Conservation (phyloP, 179 eudicot species). For the Silene coronaria region DNA sequence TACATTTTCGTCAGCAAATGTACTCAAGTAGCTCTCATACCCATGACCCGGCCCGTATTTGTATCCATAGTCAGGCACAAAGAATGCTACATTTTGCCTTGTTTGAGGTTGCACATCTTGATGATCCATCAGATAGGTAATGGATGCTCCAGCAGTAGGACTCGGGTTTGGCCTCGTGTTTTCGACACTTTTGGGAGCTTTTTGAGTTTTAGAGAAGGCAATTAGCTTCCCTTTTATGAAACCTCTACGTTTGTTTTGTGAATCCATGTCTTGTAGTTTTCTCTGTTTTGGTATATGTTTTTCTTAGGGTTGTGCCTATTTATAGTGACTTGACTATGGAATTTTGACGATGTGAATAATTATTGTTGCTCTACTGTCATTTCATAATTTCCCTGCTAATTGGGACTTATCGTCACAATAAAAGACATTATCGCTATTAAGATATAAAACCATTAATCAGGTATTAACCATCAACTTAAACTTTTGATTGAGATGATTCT, state of each 20-base stretch:
- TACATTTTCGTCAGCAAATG: slow-evolving; percentile 35
- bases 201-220: slow-evolving; percentile 27
- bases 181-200: slow-evolving; percentile 21
- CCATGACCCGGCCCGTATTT: slow-evolving; percentile 9
- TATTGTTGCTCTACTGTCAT: not conserved
- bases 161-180: slow-evolving; percentile 9
- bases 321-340: slow-evolving; percentile 1
- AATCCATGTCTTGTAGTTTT: slow-evolving; percentile 30
- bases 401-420: not conserved
- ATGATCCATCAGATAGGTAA: slow-evolving; percentile 24
- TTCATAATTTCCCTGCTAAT: not conserved
- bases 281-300: not conserved
- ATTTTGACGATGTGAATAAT: slow-evolving; percentile 5
- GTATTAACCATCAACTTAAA: no score
- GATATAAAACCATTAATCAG: no score
- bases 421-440: no score
- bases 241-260: slow-evolving; percentile 32
- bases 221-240: slow-evolving; percentile 36
- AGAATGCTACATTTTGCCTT: slow-evolving; percentile 20
- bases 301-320: not conserved
- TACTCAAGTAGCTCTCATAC: slow-evolving; percentile 27
- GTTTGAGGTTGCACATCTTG: slow-evolving; percentile 24
- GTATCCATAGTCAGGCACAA: slow-evolving; percentile 18
- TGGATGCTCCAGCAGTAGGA: slow-evolving; percentile 9
- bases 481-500: no score